Percentiles rank a stretch among this genome's conserved stretches.
Conservation (phyloP, 2,329 filamentous ascomycete genomes). For the Penicillium italicum region DNA sequence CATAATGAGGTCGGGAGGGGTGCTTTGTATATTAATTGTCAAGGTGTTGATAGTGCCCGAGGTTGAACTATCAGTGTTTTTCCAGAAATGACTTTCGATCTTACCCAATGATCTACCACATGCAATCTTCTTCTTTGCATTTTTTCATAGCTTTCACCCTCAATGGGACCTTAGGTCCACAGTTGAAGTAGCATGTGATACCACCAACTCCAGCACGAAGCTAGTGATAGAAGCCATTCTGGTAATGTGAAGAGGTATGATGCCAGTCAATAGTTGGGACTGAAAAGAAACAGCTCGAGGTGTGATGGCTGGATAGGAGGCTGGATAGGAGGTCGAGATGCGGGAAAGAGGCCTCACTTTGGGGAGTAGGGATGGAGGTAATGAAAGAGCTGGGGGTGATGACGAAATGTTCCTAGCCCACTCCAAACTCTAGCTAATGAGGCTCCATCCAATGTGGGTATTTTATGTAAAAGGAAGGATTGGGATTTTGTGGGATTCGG, state of each 20-base stretch:
- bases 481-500: not conserved
- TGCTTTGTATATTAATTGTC: not conserved
- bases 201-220: not conserved
- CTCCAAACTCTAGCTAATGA: not conserved
- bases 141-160: not conserved
- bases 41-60: not conserved
- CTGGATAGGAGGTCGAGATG: not conserved
- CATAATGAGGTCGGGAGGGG: not conserved
- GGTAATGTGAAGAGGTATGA: not conserved
- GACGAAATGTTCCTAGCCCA: not conserved
- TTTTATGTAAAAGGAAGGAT: not conserved
- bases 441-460: not conserved
- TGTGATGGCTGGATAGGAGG: not conserved
- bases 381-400: no score
- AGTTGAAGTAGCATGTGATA: not conserved
- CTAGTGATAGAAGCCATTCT: not conserved
- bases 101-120: not conserved
- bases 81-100: not conserved
- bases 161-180: no score
- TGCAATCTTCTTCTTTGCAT: not conserved
- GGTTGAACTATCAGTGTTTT: not conserved
- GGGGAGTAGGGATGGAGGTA: not conserved
- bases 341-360: not conserved
- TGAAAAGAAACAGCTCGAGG: not conserved
- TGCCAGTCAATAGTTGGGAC: not conserved